phyloP scores from a whole-genome alignment of 2,329 filamentous ascomycete genomes.

The Monosporascus cannonballus region DNA sequence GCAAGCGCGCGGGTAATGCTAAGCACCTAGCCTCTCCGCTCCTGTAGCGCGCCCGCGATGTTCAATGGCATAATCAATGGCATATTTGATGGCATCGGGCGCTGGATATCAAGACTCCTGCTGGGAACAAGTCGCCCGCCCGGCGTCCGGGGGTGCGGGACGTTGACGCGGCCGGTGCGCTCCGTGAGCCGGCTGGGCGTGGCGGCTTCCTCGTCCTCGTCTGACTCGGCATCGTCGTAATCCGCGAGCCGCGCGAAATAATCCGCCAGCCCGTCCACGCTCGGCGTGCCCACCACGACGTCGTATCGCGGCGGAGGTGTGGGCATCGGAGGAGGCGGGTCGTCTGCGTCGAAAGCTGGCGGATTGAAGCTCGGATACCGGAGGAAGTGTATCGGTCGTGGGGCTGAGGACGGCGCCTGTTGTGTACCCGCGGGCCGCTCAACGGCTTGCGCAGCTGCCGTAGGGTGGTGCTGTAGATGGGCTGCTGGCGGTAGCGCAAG shows the following conservation, averaged over 20 bases:
- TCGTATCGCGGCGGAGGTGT: conserved; percentile 87
- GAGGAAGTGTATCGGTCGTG: conserved; percentile 77
- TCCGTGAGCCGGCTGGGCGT: conserved; percentile 38
- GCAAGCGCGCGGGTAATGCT: too few relatives aligned
- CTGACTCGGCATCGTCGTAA: conserved; percentile 47
- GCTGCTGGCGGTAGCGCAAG: conserved; percentile 50
- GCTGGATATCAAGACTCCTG: conserved; percentile 49
- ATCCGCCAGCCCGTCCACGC: conserved; percentile 69
- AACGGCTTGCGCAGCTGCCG: conserved; percentile 16
- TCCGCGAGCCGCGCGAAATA: conserved; percentile 79
- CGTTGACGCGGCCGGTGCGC: conserved; percentile 49
- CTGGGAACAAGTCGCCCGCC: conserved; percentile 48
- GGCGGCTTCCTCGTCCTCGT: conserved; percentile 19
- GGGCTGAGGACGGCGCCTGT: conserved; percentile 52
- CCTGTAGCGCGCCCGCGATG: conserved; percentile 20
- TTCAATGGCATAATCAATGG: conserved; percentile 19
- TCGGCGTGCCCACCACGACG: conserved; percentile 62
- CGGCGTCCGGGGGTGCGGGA: conserved; percentile 50
- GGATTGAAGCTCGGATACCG: conserved; percentile 83
- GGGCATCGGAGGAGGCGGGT: conserved; percentile 59
- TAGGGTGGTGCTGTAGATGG: conserved; percentile 37
- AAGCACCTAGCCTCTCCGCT: conserved; percentile 18
- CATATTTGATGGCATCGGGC: conserved; percentile 28
- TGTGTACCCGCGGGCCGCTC: conserved; percentile 14
- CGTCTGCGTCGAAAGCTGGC: conserved; percentile 77